phyloP scores from a whole-genome alignment of 1,139 yeast species.

The Casaregolazyma suthepensis region DNA sequence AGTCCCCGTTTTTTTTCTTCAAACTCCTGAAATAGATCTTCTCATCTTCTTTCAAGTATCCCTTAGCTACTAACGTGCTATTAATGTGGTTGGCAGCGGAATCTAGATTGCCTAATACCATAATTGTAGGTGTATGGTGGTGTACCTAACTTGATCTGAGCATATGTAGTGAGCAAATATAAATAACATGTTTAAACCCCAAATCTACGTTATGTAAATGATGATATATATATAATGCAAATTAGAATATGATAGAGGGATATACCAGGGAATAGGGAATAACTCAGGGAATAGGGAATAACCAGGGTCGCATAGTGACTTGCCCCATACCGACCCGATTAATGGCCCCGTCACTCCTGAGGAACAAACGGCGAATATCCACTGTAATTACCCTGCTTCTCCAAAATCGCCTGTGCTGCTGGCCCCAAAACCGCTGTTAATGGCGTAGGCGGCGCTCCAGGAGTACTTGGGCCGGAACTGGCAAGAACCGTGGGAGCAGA shows the following conservation, averaged over 20 bases:
- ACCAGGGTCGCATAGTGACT: neutral
- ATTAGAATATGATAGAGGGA: neutral
- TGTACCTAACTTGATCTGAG: neutral
- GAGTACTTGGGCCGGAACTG: conserved; percentile 1
- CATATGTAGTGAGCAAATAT: neutral
- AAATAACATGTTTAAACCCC: neutral
- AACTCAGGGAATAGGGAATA: no score
- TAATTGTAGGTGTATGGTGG: neutral
- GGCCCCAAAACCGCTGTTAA: conserved; percentile 35
- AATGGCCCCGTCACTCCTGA: no score
- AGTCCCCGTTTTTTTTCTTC: conserved; percentile 3
- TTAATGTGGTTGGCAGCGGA: conserved; percentile 26
- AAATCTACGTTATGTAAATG: neutral
- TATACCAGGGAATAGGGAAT: no score
- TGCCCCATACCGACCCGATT: no score
- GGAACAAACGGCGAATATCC: conserved; percentile 21
- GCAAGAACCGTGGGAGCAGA: conserved; percentile 3
- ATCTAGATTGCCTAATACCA: conserved; percentile 16
- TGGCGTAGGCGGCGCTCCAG: conserved; percentile 30
- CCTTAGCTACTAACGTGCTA: conserved; percentile 25
- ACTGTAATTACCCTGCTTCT: conserved; percentile 17
- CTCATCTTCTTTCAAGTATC: conserved; percentile 24
- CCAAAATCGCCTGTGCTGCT: conserved; percentile 35
- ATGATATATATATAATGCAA: neutral
- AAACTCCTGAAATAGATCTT: conserved; percentile 18